These are phyloP conservation scores for Knufia petricola DNA, from an alignment of 2,329 filamentous ascomycete species.

Conservation along the genomic window DNA sequence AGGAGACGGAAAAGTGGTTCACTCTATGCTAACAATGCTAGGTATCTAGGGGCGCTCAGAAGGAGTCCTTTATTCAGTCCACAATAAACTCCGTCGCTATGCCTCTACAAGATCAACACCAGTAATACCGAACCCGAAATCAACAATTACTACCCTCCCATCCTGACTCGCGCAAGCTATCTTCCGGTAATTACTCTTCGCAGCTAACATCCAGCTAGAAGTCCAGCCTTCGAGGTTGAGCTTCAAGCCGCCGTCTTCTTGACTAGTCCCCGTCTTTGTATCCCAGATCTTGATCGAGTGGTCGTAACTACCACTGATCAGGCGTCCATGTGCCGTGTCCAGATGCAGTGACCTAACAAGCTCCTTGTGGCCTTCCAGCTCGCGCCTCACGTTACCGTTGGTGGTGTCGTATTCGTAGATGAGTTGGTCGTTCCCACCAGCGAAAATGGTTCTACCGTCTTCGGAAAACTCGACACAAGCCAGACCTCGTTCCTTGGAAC, in stretches of 20 bases:
- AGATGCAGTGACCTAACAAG: conserved; percentile 86
- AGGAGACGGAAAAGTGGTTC: too few relatives aligned
- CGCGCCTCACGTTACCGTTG: conserved; percentile 71
- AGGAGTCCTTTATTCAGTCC: too few relatives aligned
- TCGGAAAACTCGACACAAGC: conserved; percentile 95
- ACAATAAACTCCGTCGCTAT: conserved; percentile 13
- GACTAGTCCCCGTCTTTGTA: conserved; percentile 69
- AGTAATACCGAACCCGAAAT: conserved; percentile 62
- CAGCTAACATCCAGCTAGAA: conserved; percentile 89
- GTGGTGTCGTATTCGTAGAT: conserved; percentile 95
- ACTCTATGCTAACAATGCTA: too few relatives aligned
- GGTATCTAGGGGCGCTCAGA: too few relatives aligned
- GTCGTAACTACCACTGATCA: conserved; percentile 90
- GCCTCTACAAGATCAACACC: conserved; percentile 44
- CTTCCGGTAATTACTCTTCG: conserved; percentile 88
- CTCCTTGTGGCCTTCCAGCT: conserved; percentile 72
- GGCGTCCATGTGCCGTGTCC: conserved; percentile 72
- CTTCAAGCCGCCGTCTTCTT: conserved; percentile 65
- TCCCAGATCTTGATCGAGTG: conserved; percentile 93
- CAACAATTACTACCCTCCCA: conserved; percentile 82
- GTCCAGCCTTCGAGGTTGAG: conserved; percentile 92
- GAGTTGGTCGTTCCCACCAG: conserved; percentile 87
- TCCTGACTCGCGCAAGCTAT: conserved; percentile 95
- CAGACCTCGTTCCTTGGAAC: conserved; percentile 81
- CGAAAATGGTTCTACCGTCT: conserved; percentile 85